These are phyloP conservation scores for Stenogyne calaminthoides DNA, from an alignment of 305 asterid genomes.

Conservation along the genomic window DNA sequence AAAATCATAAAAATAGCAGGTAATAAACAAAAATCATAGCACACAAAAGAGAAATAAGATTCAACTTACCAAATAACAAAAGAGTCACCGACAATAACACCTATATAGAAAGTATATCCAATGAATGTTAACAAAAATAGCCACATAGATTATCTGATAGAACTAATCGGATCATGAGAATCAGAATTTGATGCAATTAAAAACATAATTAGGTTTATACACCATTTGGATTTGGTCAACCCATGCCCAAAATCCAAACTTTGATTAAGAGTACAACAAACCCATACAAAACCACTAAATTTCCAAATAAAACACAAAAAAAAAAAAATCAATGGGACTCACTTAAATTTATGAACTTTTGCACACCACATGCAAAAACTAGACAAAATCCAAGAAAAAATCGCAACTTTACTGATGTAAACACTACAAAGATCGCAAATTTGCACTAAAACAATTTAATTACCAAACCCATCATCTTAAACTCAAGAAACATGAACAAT, in stretches of 20 bases:
- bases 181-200: neutral
- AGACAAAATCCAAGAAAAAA: conserved; percentile 34
- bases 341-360: conserved; percentile 1
- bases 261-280: conserved; percentile 2
- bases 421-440: conserved; percentile 31
- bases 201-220: neutral
- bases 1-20: neutral
- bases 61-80: conserved; percentile 7
- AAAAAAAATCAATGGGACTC: neutral
- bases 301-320: conserved; percentile 10
- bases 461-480: conserved; percentile 32
- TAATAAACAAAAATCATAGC: neutral
- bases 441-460: conserved; percentile 24
- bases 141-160: neutral
- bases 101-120: neutral
- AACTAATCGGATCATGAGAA: conserved; percentile 20
- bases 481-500: conserved; percentile 17
- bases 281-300: conserved; percentile 12
- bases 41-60: conserved; percentile 17
- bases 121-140: neutral
- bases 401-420: conserved; percentile 35
- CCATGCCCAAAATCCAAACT: conserved; percentile 16
- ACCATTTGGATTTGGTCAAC: conserved; percentile 36
- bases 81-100: neutral
- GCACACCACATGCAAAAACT: conserved; percentile 24